phyloP scores from a whole-genome alignment of 2,329 filamentous ascomycete species.

The Aspergillus clavatus region DNA sequence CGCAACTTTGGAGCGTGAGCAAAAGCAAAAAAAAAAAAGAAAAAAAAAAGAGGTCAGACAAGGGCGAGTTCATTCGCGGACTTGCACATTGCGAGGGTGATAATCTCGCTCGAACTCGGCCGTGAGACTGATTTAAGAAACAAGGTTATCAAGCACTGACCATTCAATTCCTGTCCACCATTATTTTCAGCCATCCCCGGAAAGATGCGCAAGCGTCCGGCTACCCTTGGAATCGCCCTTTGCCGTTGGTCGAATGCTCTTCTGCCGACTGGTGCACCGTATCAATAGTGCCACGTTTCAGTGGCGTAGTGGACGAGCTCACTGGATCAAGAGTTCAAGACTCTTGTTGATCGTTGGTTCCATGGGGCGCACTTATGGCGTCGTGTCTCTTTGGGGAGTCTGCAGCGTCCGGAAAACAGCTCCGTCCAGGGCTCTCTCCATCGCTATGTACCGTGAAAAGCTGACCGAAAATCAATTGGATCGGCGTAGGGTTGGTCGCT shows the following conservation, averaged over 20 bases:
- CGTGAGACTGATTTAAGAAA: not conserved
- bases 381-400: not conserved
- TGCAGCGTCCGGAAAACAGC: slow-evolving; percentile 5
- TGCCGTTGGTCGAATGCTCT: slow-evolving; percentile 6
- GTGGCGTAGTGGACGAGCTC: slow-evolving; percentile 6
- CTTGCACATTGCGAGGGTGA: not conserved
- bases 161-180: not conserved
- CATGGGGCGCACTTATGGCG: not conserved
- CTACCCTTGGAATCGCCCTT: slow-evolving; percentile 2
- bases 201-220: slow-evolving; percentile 1
- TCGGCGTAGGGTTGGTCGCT: not conserved
- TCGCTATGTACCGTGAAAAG: not conserved
- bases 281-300: slow-evolving; percentile 17
- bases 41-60: not conserved
- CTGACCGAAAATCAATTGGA: not conserved
- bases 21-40: not conserved
- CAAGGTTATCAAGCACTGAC: not conserved
- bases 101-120: not conserved
- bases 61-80: not conserved
- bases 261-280: slow-evolving; percentile 5
- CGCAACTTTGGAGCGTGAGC: not conserved
- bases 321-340: not conserved
- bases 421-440: slow-evolving; percentile 1
- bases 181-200: not conserved
- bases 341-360: slow-evolving; percentile 1